These are phyloP conservation scores for Venturia effusa DNA, from an alignment of 2,329 filamentous ascomycete genomes.

Conservation along the genomic window DNA sequence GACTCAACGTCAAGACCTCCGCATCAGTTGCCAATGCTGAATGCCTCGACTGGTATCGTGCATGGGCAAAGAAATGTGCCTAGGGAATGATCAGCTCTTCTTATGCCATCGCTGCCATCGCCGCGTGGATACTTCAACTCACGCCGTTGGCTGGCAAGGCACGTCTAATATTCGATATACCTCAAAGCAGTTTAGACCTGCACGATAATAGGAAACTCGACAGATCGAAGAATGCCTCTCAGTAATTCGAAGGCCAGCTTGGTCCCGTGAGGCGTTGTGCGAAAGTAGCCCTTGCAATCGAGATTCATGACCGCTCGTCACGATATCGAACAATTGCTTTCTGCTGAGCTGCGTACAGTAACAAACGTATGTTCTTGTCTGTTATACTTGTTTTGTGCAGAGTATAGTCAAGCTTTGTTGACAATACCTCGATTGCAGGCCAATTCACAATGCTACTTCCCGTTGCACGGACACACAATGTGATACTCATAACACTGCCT, in stretches of 20 bases:
- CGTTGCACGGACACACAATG: background rate
- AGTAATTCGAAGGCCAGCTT: background rate
- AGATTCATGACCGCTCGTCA: background rate
- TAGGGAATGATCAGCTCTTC: background rate
- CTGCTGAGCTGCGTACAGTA: background rate
- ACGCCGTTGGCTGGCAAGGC: background rate
- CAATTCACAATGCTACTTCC: background rate
- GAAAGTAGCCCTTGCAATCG: background rate
- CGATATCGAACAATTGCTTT: background rate
- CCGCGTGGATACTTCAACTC: background rate
- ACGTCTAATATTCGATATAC: background rate
- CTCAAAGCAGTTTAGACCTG: background rate
- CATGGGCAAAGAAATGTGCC: conserved; percentile 8
- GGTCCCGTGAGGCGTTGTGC: background rate
- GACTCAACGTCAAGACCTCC: conserved; percentile 74
- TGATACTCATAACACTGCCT: background rate
- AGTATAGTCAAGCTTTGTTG: background rate
- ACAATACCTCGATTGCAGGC: background rate
- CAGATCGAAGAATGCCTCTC: background rate
- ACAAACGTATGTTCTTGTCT: background rate
- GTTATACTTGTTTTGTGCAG: background rate
- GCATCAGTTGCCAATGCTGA: conserved; percentile 89
- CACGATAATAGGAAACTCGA: background rate
- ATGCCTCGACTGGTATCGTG: conserved; percentile 79
- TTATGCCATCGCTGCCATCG: background rate